phyloP scores from a whole-genome alignment of 495 filamentous ascomycete species.

The Pyronema omphalodes region DNA sequence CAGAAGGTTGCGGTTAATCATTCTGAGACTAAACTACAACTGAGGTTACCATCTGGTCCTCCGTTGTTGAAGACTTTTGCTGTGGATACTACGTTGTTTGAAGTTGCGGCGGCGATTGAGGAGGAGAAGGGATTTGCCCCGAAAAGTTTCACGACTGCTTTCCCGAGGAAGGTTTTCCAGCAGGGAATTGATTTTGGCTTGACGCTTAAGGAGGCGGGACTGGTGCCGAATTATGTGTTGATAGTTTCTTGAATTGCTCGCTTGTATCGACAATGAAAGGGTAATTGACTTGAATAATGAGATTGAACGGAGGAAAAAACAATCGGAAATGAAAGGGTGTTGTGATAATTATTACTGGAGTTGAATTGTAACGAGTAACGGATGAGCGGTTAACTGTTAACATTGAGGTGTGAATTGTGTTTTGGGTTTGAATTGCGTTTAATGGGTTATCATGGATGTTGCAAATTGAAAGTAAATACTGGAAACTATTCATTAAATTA shows the following conservation, averaged over 20 bases:
- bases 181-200: conserved; percentile 65
- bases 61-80: conserved; percentile 61
- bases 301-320: too few species aligned
- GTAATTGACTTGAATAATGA: too few species aligned
- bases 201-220: conserved; percentile 77
- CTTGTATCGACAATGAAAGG: too few species aligned
- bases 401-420: too few species aligned
- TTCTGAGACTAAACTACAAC: conserved; percentile 60
- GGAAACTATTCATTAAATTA: too few species aligned
- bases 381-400: too few species aligned
- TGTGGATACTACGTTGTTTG: conserved; percentile 77
- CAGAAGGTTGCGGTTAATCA: conserved; percentile 43
- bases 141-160: conserved; percentile 62
- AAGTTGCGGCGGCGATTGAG: conserved; percentile 61
- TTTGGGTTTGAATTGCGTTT: too few species aligned
- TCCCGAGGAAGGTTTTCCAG: conserved; percentile 65
- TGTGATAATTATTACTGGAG: too few species aligned
- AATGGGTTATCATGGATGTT: too few species aligned
- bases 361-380: too few species aligned
- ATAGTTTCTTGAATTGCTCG: conserved; percentile 44
- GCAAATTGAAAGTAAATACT: too few species aligned
- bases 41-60: conserved; percentile 50
- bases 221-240: conserved; percentile 75
- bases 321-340: too few species aligned
- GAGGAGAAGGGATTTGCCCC: conserved; percentile 35